Conservation (phyloP, 805 yeast species). For the Lachancea nothofagi region DNA sequence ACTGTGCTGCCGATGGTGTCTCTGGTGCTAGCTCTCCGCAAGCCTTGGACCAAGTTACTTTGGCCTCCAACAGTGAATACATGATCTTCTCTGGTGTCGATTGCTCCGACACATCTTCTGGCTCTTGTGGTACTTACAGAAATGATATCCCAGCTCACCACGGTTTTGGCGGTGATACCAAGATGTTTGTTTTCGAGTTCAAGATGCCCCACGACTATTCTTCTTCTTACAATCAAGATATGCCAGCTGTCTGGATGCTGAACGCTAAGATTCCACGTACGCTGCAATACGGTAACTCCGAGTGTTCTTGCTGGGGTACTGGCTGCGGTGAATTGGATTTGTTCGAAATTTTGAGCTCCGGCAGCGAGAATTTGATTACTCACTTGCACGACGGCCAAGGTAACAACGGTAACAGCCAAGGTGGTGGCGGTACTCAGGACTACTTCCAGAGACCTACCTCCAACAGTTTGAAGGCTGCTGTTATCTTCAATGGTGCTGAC, state of each 20-base stretch:
- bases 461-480: slow-evolving; percentile 84
- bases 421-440: slow-evolving; percentile 87
- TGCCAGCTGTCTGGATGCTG: slow-evolving; percentile 97
- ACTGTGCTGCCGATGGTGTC: slow-evolving; percentile 70
- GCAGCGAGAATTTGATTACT: slow-evolving; percentile 67
- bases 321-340: slow-evolving; percentile 98
- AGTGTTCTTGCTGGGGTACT: slow-evolving; percentile 92
- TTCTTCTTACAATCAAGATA: slow-evolving; percentile 62
- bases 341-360: slow-evolving; percentile 79
- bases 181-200: slow-evolving; percentile 91
- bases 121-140: slow-evolving; percentile 82
- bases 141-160: slow-evolving; percentile 85
- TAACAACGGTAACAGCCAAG: slow-evolving; percentile 44
- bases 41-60: slow-evolving; percentile 60
- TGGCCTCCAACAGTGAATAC: slow-evolving; percentile 72
- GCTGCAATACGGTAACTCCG: slow-evolving; percentile 76
- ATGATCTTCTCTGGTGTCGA: slow-evolving; percentile 70
- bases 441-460: slow-evolving; percentile 82
- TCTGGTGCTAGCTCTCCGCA: slow-evolving; percentile 65
- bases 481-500: slow-evolving; percentile 53
- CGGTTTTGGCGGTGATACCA: slow-evolving; percentile 80
- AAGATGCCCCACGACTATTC: slow-evolving; percentile 75
- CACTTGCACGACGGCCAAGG: slow-evolving; percentile 87
- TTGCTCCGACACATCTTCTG: slow-evolving; percentile 43
- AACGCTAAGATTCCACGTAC: slow-evolving; percentile 97